Conservation (phyloP, 805 yeast species). For the Komagataella phaffii region DNA sequence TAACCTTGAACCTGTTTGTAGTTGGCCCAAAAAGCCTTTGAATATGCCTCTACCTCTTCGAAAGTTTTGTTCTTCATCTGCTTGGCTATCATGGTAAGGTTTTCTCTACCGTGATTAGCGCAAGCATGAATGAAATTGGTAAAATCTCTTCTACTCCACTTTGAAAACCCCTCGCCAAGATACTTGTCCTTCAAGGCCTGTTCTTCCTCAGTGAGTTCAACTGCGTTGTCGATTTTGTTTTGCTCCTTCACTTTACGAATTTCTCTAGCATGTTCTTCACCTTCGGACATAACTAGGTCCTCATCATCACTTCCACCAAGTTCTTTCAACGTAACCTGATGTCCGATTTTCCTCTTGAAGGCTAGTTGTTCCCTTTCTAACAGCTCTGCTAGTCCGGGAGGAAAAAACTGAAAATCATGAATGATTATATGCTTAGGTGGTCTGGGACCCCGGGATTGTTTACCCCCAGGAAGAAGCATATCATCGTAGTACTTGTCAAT, state of each 20-base stretch:
- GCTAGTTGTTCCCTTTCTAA: slow-evolving; percentile 74
- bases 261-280: slow-evolving; percentile 19
- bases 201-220: slow-evolving; percentile 77
- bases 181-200: slow-evolving; percentile 46
- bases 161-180: slow-evolving; percentile 54
- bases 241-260: slow-evolving; percentile 43
- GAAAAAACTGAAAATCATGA: slow-evolving; percentile 86
- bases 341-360: slow-evolving; percentile 55
- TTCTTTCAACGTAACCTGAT: slow-evolving; percentile 47
- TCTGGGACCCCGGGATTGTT: slow-evolving; percentile 47
- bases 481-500: slow-evolving; percentile 37
- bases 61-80: slow-evolving; percentile 74
- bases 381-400: slow-evolving; percentile 60
- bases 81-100: slow-evolving; percentile 51
- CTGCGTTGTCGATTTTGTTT: slow-evolving; percentile 60
- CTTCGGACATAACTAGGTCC: slow-evolving; percentile 25
- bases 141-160: slow-evolving; percentile 85
- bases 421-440: slow-evolving; percentile 77
- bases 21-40: slow-evolving; percentile 70
- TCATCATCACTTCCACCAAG: background rate
- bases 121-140: slow-evolving; percentile 62
- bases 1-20: slow-evolving; percentile 76
- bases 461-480: slow-evolving; percentile 61
- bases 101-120: slow-evolving; percentile 73
- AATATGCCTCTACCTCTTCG: slow-evolving; percentile 71